phyloP scores from a whole-genome alignment of 306 rosid genomes.

The Sechiopsis laciniata region DNA sequence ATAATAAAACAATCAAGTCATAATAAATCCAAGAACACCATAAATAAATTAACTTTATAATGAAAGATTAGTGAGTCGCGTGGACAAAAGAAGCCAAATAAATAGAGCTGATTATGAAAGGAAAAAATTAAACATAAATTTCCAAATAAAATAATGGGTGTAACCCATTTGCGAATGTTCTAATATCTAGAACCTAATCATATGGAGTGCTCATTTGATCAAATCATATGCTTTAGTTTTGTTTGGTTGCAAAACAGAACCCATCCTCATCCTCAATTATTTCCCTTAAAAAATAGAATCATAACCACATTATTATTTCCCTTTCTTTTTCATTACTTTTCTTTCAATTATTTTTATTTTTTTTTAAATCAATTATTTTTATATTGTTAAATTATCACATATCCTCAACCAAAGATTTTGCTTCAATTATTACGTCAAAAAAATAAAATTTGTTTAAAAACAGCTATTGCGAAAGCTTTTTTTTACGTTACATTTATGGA shows the following conservation, averaged over 20 bases:
- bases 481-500: no score
- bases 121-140: background rate
- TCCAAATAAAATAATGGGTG: conserved; percentile 1
- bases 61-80: background rate
- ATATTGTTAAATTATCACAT: no score
- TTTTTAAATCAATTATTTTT: conserved; percentile 9
- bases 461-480: no score
- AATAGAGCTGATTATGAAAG: background rate
- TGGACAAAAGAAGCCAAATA: background rate
- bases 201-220: background rate
- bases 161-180: conserved; percentile 10
- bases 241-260: background rate
- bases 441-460: no score
- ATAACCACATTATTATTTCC: conserved; percentile 1
- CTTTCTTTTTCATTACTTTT: background rate
- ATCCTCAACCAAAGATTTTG: no score
- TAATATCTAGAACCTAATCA: conserved; percentile 12
- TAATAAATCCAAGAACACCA: no score
- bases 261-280: conserved; percentile 13
- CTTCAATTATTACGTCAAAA: no score
- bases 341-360: background rate
- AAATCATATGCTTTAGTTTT: background rate
- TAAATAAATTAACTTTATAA: no score
- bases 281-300: background rate
- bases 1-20: no score